A percentile compares a stretch with the other conserved stretches of the same genome.
Conservation (phyloP, 495 filamentous ascomycete genomes). For the Bacidia rubella region DNA sequence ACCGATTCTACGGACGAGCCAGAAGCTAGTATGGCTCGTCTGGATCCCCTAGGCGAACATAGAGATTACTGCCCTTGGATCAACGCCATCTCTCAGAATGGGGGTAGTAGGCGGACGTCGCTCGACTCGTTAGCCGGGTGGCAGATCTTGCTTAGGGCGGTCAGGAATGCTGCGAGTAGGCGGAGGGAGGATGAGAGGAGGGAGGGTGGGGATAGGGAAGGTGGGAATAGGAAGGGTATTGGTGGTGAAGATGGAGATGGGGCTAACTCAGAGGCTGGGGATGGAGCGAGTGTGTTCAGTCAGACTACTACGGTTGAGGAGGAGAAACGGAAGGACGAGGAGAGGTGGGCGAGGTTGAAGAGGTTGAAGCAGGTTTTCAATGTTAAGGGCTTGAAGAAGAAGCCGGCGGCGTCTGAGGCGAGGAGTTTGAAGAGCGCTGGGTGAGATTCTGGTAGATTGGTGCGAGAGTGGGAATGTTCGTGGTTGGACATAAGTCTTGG, state of each 20-base stretch:
- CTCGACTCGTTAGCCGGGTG: conserved; percentile 31
- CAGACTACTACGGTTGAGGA: conserved; percentile 22
- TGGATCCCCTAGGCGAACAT: conserved; percentile 58
- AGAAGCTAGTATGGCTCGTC: conserved; percentile 44
- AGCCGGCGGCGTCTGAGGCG: conserved; percentile 1
- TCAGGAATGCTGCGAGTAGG: conserved; percentile 20
- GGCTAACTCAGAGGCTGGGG: not conserved
- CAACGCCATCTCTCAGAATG: conserved; percentile 44
- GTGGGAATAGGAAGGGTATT: not conserved
- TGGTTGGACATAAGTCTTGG: too few relatives aligned
- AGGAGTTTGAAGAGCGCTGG: not conserved
- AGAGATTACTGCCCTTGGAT: conserved; percentile 76
- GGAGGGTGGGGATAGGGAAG: not conserved
- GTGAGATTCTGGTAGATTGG: not conserved
- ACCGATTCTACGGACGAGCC: conserved; percentile 30
- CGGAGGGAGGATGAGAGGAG: not conserved
- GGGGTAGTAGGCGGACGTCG: conserved; percentile 10
- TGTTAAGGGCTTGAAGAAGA: conserved; percentile 22
- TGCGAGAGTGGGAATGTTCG: too few relatives aligned
- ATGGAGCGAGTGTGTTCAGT: conserved; percentile 13
- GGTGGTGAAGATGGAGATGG: not conserved
- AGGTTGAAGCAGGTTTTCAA: conserved; percentile 34
- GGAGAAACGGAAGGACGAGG: conserved; percentile 30
- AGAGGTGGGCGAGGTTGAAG: conserved; percentile 40
- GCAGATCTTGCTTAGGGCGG: conserved; percentile 30